Evolutionary conservation across 2,329 filamentous ascomycete species (phyloP).

Genomic region (Pezicula radicicola): DNA sequence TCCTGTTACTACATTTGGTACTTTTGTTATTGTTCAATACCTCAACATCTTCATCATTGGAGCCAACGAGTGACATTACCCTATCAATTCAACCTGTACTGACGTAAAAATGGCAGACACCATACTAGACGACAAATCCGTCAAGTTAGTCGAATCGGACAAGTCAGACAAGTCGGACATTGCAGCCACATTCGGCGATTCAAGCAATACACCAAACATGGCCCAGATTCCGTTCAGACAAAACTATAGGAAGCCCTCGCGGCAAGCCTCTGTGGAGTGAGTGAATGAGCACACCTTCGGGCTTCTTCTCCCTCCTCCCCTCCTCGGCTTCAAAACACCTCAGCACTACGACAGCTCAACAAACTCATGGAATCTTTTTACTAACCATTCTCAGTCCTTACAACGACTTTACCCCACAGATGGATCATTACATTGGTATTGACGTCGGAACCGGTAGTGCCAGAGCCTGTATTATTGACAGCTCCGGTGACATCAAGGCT

Average conservation of each 20-base stretch:
- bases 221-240: conserved; percentile 24
- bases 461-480: conserved; percentile 92
- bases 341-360: background rate
- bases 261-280: conserved; percentile 30
- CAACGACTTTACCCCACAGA: conserved; percentile 29
- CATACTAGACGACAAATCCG: too few relatives aligned
- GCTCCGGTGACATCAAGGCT: conserved; percentile 80
- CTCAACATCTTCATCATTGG: too few relatives aligned
- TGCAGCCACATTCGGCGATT: too few relatives aligned
- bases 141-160: too few relatives aligned
- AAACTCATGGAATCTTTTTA: too few relatives aligned
- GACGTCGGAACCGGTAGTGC: conserved; percentile 97
- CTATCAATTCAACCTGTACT: conserved; percentile 9
- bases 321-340: background rate
- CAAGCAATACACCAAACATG: conserved; percentile 7
- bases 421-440: conserved; percentile 74
- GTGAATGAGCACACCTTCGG: background rate
- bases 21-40: too few relatives aligned
- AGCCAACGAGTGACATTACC: background rate
- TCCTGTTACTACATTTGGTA: too few relatives aligned
- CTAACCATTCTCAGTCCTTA: conserved; percentile 24
- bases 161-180: too few relatives aligned
- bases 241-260: conserved; percentile 26
- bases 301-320: too few relatives aligned
- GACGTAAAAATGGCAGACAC: conserved; percentile 5